Evolutionary conservation across 768 basidiomycete genomes (phyloP).

Genomic region (Pulveroboletus sp.): DNA sequence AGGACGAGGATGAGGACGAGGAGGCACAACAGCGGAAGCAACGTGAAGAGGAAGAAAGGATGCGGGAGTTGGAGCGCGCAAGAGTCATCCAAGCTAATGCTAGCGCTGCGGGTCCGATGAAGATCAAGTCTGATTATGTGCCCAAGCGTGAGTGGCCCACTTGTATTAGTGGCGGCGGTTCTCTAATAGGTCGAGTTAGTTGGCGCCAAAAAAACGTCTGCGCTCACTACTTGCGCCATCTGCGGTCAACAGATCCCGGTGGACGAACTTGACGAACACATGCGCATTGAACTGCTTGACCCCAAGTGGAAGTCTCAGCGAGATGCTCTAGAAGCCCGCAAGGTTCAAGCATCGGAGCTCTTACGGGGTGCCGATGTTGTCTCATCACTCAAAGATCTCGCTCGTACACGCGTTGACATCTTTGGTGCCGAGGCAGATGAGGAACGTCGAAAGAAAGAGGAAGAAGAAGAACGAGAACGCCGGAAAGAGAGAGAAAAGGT

Average conservation of each 20-base stretch:
- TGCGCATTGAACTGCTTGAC: constrained; percentile 97
- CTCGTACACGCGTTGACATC: constrained; percentile 94
- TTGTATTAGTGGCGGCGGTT: not conserved
- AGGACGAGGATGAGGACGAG: constrained; percentile 81
- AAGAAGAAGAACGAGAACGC: constrained; percentile 78
- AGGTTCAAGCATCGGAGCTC: constrained; percentile 83
- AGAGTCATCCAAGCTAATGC: constrained; percentile 79
- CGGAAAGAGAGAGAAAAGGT: constrained; percentile 91
- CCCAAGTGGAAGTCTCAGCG: constrained; percentile 98
- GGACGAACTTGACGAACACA: constrained; percentile 94
- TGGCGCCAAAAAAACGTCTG: constrained; percentile 55
- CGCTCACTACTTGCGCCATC: constrained; percentile 86
- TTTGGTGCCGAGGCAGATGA: constrained; percentile 95
- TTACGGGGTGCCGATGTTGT: constrained; percentile 93
- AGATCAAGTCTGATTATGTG: constrained; percentile 95
- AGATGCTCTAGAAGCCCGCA: constrained; percentile 82
- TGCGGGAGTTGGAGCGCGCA: constrained; percentile 71
- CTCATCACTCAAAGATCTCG: constrained; percentile 88
- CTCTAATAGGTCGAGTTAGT: constrained; percentile 41
- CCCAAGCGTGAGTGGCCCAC: constrained; percentile 71
- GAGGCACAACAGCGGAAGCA: constrained; percentile 55
- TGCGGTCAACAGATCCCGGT: constrained; percentile 97
- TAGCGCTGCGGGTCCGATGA: constrained; percentile 79
- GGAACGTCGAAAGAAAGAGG: constrained; percentile 81
- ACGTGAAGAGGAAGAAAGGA: constrained; percentile 68